These are phyloP conservation scores for Boletus rubroflammeus DNA, from an alignment of 768 basidiomycete genomes.

Conservation along the genomic window DNA sequence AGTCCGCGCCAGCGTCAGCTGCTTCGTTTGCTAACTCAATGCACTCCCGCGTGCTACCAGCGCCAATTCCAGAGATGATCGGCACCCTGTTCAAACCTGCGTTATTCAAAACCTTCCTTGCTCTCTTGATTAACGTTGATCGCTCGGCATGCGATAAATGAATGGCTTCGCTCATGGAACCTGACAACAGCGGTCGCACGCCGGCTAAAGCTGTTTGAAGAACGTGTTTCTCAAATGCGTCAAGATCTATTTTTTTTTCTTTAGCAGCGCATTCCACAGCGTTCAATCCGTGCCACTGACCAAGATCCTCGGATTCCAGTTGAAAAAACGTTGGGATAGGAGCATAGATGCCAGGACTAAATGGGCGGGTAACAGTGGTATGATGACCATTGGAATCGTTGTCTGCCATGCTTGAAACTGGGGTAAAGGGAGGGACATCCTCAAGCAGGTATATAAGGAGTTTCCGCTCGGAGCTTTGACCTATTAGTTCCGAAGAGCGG, in stretches of 20 bases:
- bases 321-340: constrained; percentile 88
- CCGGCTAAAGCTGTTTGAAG: constrained; percentile 61
- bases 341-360: constrained; percentile 76
- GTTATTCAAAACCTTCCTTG: constrained; percentile 67
- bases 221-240: constrained; percentile 65
- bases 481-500: constrained; percentile 1
- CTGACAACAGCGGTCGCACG: constrained; percentile 68
- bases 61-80: constrained; percentile 80
- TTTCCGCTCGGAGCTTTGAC: background rate
- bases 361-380: constrained; percentile 41
- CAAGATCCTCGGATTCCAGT: constrained; percentile 73
- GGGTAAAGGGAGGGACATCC: background rate
- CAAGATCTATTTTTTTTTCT: constrained; percentile 44
- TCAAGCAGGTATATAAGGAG: constrained; percentile 10
- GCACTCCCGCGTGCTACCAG: constrained; percentile 80
- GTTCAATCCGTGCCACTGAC: constrained; percentile 39
- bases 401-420: constrained; percentile 35
- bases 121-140: constrained; percentile 55
- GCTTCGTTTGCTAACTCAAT: constrained; percentile 72
- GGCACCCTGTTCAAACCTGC: constrained; percentile 58
- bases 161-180: constrained; percentile 84
- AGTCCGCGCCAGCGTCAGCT: constrained; percentile 83
- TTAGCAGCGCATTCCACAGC: constrained; percentile 7
- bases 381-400: constrained; percentile 26
- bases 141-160: constrained; percentile 72